Percentiles rank a stretch among this genome's conserved stretches.
phyloP scores from a whole-genome alignment of 2,329 filamentous ascomycete genomes.

The Akanthomyces lecanii region DNA sequence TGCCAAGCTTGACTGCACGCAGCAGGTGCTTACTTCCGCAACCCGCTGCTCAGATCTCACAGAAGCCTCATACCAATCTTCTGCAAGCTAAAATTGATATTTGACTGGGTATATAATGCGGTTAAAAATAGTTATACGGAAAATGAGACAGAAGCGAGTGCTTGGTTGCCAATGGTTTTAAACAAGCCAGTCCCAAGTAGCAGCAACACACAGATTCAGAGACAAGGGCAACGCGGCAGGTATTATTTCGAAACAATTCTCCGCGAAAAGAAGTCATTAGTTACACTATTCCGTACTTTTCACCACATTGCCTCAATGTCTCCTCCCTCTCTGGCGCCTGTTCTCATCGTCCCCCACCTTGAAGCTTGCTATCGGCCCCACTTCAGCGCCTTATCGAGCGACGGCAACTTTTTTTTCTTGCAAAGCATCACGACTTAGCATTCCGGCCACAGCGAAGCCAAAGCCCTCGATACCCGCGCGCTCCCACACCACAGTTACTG shows the following conservation, averaged over 20 bases:
- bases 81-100: too few relatives aligned
- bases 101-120: too few relatives aligned
- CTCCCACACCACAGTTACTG: neutral
- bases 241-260: too few relatives aligned
- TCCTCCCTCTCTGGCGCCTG: too few relatives aligned
- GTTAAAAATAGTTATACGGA: too few relatives aligned
- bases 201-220: neutral
- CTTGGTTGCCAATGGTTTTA: neutral
- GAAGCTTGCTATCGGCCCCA: slow-evolving; percentile 17
- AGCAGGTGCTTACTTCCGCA: too few relatives aligned
- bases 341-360: slow-evolving; percentile 17
- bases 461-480: neutral
- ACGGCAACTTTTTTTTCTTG: slow-evolving; percentile 15
- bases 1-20: too few relatives aligned
- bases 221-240: too few relatives aligned
- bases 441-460: neutral
- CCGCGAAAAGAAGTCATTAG: neutral
- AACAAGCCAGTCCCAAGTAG: neutral
- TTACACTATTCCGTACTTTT: neutral
- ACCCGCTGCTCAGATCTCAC: too few relatives aligned
- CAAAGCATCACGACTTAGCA: slow-evolving; percentile 11
- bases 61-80: too few relatives aligned
- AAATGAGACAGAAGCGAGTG: neutral
- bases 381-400: slow-evolving; percentile 12
- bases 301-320: neutral